phyloP scores from a whole-genome alignment of 768 basidiomycete species.

The Russula sp. region DNA sequence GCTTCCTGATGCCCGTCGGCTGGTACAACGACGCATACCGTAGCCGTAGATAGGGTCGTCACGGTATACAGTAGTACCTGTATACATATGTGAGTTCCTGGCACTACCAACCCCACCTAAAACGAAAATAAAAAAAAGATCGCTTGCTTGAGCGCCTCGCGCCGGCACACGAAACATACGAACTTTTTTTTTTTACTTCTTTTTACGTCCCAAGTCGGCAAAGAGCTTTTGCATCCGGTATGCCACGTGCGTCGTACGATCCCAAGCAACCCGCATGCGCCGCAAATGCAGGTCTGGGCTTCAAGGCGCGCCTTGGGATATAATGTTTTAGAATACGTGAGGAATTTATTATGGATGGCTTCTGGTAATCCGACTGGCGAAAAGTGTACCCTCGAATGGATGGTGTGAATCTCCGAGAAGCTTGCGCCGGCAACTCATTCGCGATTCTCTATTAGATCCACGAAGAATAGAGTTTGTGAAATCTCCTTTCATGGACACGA shows the following conservation, averaged over 20 bases:
- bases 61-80: background rate
- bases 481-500: background rate
- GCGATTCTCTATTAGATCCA: background rate
- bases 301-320: background rate
- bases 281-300: constrained; percentile 1
- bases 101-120: too few species aligned
- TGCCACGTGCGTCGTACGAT: background rate
- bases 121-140: background rate
- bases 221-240: background rate
- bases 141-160: background rate
- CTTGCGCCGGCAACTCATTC: background rate
- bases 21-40: background rate
- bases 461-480: background rate
- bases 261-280: background rate
- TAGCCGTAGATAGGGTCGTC: background rate
- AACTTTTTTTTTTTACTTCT: background rate
- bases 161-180: background rate
- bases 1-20: constrained; percentile 14
- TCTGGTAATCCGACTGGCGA: background rate
- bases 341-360: background rate
- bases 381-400: background rate
- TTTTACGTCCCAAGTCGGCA: constrained; percentile 10
- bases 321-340: background rate
- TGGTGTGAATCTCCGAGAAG: background rate
- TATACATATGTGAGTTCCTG: background rate